These are phyloP conservation scores for Populus tomentosa DNA, from an alignment of 441 rosid species.

Conservation along the genomic window DNA sequence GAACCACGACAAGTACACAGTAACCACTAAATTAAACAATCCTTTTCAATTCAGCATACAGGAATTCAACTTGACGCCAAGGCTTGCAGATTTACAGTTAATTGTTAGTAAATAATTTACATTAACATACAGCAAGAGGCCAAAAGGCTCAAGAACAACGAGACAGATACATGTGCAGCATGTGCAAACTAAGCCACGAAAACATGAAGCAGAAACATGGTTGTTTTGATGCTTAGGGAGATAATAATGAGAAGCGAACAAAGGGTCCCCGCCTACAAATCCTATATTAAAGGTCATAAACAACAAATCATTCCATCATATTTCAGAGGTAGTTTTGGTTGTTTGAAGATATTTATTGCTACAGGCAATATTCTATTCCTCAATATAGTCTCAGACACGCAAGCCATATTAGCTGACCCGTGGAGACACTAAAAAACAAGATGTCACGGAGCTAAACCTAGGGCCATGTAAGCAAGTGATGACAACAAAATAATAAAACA, in stretches of 20 bases:
- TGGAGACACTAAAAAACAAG: constrained; percentile 2
- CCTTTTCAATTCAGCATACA: neutral
- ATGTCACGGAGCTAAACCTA: neutral
- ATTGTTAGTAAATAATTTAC: neutral
- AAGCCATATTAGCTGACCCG: constrained; percentile 12
- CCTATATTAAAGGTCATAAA: neutral
- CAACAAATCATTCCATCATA: neutral
- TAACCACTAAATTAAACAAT: neutral
- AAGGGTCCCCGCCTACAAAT: neutral
- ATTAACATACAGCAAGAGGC: neutral
- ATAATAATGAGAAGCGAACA: constrained; percentile 13
- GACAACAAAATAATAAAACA: neutral
- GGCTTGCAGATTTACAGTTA: neutral
- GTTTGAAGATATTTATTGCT: neutral
- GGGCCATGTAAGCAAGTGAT: constrained; percentile 11
- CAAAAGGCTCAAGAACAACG: neutral
- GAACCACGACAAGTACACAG: neutral
- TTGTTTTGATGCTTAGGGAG: constrained; percentile 13
- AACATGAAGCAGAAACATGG: neutral
- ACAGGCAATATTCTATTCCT: neutral
- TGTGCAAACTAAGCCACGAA: constrained; percentile 21
- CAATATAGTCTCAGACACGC: neutral
- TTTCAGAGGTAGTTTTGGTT: neutral
- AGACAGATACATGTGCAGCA: constrained; percentile 24
- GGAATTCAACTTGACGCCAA: neutral